Evolutionary conservation across 2,329 filamentous ascomycete species (phyloP).

Genomic region (Xylariaceae sp.): DNA sequence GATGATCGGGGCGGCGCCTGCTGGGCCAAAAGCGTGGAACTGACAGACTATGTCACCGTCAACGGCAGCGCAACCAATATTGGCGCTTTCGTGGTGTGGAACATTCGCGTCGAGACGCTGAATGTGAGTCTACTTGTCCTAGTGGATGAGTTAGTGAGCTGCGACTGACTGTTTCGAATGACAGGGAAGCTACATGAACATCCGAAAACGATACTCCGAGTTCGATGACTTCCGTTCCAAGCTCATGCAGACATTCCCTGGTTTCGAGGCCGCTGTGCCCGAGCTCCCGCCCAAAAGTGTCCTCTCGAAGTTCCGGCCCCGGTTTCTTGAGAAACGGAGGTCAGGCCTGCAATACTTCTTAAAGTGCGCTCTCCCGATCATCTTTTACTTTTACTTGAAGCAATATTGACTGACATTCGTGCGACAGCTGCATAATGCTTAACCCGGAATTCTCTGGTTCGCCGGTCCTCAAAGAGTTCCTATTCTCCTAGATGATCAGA

Average conservation of each 20-base stretch:
- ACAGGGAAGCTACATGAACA: slow-evolving; percentile 57
- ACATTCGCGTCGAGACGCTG: slow-evolving; percentile 79
- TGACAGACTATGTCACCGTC: slow-evolving; percentile 53
- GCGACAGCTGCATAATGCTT: slow-evolving; percentile 71
- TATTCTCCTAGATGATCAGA: slow-evolving; percentile 53
- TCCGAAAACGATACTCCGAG: slow-evolving; percentile 79
- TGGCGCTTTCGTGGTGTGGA: slow-evolving; percentile 96
- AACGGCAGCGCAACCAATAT: slow-evolving; percentile 53
- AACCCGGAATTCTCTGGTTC: slow-evolving; percentile 92
- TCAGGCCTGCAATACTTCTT: slow-evolving; percentile 86
- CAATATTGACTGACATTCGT: slow-evolving; percentile 14
- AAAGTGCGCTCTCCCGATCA: slow-evolving; percentile 55
- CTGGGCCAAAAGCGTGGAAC: slow-evolving; percentile 59
- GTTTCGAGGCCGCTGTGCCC: slow-evolving; percentile 81
- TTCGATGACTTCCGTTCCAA: slow-evolving; percentile 77
- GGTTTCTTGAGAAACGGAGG: slow-evolving; percentile 79
- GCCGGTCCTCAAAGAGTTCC: slow-evolving; percentile 85
- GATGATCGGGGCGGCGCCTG: slow-evolving; percentile 44
- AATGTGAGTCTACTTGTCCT: slow-evolving; percentile 51
- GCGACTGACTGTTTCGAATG: slow-evolving; percentile 3
- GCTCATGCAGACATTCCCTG: slow-evolving; percentile 75
- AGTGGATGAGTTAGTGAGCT: neutral
- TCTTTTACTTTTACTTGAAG: too few relatives aligned
- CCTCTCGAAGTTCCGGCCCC: slow-evolving; percentile 76
- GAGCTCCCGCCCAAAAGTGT: slow-evolving; percentile 84